Base-by-base conservation (phyloP, 805 yeast genomes). In the Lipomyces anomalus region DNA sequence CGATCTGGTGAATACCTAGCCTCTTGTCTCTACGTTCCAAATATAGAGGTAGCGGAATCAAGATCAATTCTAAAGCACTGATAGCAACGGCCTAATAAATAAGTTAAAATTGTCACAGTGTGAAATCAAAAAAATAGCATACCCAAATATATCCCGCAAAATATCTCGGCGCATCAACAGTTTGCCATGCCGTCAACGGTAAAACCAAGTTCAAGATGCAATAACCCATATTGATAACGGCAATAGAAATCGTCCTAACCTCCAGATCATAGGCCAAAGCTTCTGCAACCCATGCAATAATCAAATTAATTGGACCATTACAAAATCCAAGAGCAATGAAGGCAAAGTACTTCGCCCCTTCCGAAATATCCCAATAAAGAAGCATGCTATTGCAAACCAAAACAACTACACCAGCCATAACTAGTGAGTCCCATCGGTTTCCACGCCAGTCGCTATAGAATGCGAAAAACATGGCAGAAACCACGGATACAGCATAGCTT, bases 361-460 rank as follows among this genome's bases (percentile, higher is more conserved):
- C 39, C 7, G 44, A 22, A 30, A 48, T 36, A 32, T 48, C 33
- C 51, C 51, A 48, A 5, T 36, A 35, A 20, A 48, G 11, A 17
- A 48, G 39, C 40, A 48, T 48, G 22, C 42, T 22, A 40, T 46
- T 48, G 43, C 53, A 47, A 11, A 42, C 24, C n/a, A 48, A 23
- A n/a, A 48, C 53, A 16, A 42, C 22, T 38, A 48, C 20, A 22
- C 53, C 53, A n/a, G 53, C 43, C 22, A 29, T 13, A 20, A 48
- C 2, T 44, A 48, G 17, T 4, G 44, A 38, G 22, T 48, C 53
- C 53, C 53, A 48, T 26, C 53, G 43, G 33, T 38, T 42, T 34
- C 51, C 44, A 17, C 51, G 44, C 53, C 53, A 48, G 29, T 48
- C 53, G 13, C 46, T 38, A 40, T 48, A 48, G 36, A 48, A 48